These are phyloP conservation scores for Acidomyces sp. DNA, from an alignment of 495 filamentous ascomycete species.

Conservation along the genomic window DNA sequence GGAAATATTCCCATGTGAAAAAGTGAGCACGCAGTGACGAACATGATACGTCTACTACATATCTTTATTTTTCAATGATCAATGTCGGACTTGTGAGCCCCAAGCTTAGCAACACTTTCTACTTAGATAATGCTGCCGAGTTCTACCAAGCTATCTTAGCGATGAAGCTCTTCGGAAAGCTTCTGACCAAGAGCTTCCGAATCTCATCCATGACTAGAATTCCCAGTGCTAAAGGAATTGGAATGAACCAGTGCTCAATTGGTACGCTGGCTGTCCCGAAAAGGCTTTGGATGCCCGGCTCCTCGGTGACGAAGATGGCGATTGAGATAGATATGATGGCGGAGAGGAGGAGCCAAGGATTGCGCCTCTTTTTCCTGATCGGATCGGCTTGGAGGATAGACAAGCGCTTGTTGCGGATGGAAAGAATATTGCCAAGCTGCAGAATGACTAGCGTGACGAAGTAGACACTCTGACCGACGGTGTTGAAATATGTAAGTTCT, in stretches of 20 bases:
- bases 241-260: constrained; percentile 40
- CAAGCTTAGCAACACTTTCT: too few species aligned
- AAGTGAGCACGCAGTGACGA: too few species aligned
- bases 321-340: constrained; percentile 36
- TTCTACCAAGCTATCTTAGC: constrained; percentile 38
- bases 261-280: constrained; percentile 38
- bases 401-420: constrained; percentile 50
- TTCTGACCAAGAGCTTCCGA: constrained; percentile 32
- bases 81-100: too few species aligned
- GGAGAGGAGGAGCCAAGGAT: constrained; percentile 36
- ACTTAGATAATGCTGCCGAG: too few species aligned
- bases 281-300: constrained; percentile 35
- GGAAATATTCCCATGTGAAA: too few species aligned
- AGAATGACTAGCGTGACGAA: constrained; percentile 60
- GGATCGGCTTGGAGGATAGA: constrained; percentile 50
- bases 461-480: constrained; percentile 40
- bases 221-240: constrained; percentile 36
- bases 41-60: too few species aligned
- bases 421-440: constrained; percentile 60
- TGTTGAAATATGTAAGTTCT: constrained; percentile 33
- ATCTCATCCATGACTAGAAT: constrained; percentile 40
- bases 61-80: too few species aligned
- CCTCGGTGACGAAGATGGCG: constrained; percentile 41
- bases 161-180: constrained; percentile 32
- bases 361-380: constrained; percentile 35